Conservation (phyloP, 352 stramenopile genomes). For the Achlya hypogyna region DNA sequence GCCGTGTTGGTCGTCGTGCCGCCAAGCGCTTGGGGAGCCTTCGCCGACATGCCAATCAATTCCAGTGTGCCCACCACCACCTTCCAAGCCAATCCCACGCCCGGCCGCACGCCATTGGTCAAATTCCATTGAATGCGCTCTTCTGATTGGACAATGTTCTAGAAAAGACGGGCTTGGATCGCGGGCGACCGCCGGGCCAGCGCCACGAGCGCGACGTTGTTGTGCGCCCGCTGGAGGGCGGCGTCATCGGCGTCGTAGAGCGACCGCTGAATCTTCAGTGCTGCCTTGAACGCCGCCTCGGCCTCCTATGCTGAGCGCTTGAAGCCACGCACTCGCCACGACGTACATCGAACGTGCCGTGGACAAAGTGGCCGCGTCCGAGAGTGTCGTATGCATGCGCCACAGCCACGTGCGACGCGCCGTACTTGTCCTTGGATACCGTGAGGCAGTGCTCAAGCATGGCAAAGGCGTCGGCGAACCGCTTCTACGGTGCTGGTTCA, state of each 20-base stretch:
- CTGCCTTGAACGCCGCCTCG: slow-evolving; percentile 34
- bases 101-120: background rate
- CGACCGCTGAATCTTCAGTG: slow-evolving; percentile 24
- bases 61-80: too few relatives aligned
- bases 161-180: background rate
- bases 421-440: slow-evolving; percentile 25
- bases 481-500: slow-evolving; percentile 28
- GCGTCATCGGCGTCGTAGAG: background rate
- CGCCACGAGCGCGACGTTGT: slow-evolving; percentile 52
- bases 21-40: slow-evolving; percentile 44
- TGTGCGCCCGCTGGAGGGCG: slow-evolving; percentile 35
- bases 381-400: slow-evolving; percentile 37
- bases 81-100: background rate
- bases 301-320: slow-evolving; percentile 25
- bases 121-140: background rate
- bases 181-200: slow-evolving; percentile 24
- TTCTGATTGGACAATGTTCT: background rate
- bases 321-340: background rate
- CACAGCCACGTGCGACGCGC: slow-evolving; percentile 19
- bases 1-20: slow-evolving; percentile 49
- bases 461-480: slow-evolving; percentile 28
- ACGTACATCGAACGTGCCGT: slow-evolving; percentile 40
- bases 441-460: slow-evolving; percentile 30
- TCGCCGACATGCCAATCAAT: slow-evolving; percentile 39
- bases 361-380: slow-evolving; percentile 45